Percentiles rank a stretch among this genome's conserved stretches.
Evolutionary conservation across 495 filamentous ascomycete genomes (phyloP).

Genomic region (Neurospora terricola): DNA sequence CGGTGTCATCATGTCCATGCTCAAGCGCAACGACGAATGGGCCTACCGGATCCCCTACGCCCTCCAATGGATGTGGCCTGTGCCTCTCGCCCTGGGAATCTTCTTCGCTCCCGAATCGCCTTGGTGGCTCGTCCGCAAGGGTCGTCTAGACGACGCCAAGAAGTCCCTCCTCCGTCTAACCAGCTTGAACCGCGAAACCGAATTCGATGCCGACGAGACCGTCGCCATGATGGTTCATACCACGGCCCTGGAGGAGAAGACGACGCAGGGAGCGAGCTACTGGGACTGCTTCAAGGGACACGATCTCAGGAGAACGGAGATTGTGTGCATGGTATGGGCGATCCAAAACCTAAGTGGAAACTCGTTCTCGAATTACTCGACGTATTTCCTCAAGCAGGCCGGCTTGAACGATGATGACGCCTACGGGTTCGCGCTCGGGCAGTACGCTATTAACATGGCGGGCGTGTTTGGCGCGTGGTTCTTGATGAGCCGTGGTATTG

Average conservation of each 20-base stretch:
- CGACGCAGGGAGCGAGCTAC: slow-evolving; percentile 59
- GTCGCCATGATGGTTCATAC: slow-evolving; percentile 82
- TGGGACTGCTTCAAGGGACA: slow-evolving; percentile 67
- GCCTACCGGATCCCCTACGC: slow-evolving; percentile 57
- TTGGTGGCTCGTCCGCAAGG: slow-evolving; percentile 74
- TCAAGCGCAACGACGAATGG: slow-evolving; percentile 45
- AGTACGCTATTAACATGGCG: slow-evolving; percentile 66
- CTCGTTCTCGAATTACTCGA: slow-evolving; percentile 72
- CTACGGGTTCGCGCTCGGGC: slow-evolving; percentile 62
- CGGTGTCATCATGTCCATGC: slow-evolving; percentile 60
- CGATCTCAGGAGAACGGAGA: slow-evolving; percentile 66
- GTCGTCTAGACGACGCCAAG: slow-evolving; percentile 58
- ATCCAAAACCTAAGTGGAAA: slow-evolving; percentile 75
- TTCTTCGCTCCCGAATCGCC: slow-evolving; percentile 66
- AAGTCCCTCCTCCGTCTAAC: slow-evolving; percentile 56
- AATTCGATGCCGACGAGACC: slow-evolving; percentile 66
- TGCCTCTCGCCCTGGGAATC: slow-evolving; percentile 63
- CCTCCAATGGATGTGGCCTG: slow-evolving; percentile 80
- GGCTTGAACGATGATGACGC: slow-evolving; percentile 49
- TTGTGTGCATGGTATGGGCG: slow-evolving; percentile 71
- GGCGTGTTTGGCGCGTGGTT: slow-evolving; percentile 68
- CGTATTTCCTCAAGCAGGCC: slow-evolving; percentile 66
- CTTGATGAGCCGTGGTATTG: slow-evolving; percentile 57
- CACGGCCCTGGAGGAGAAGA: slow-evolving; percentile 61
- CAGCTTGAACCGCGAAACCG: slow-evolving; percentile 41